Evolutionary conservation across 805 yeast genomes (phyloP).

Genomic region (Wickerhamiella cacticola): DNA sequence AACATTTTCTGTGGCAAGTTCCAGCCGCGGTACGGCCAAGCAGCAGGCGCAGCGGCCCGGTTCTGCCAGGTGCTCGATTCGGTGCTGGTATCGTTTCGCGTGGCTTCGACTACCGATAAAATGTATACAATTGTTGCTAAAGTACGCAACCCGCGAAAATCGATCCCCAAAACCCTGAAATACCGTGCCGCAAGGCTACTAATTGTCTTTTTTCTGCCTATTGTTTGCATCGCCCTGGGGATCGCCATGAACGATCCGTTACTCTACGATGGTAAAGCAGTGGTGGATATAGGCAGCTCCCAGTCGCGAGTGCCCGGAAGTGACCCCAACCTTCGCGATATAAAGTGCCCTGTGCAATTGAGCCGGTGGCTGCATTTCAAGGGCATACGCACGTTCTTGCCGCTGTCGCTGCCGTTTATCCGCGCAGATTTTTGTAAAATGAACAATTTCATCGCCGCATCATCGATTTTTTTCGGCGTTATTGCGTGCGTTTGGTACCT

Average conservation of each 20-base stretch:
- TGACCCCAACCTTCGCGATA: background rate
- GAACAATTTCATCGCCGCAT: slow-evolving; percentile 13
- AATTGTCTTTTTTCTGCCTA: slow-evolving; percentile 11
- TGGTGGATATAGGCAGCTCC: background rate
- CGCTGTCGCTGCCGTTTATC: slow-evolving; percentile 13
- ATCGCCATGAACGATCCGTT: slow-evolving; percentile 10
- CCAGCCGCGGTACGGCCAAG: background rate
- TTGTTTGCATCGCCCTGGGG: slow-evolving; percentile 12
- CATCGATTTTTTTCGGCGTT: slow-evolving; percentile 13
- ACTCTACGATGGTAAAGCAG: background rate
- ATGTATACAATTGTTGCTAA: slow-evolving; percentile 18
- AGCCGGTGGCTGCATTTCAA: background rate
- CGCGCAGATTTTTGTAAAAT: slow-evolving; percentile 11
- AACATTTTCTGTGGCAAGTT: slow-evolving; percentile 8
- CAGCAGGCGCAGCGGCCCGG: slow-evolving; percentile 10
- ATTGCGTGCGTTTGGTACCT: slow-evolving; percentile 12
- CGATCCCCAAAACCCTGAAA: slow-evolving; percentile 14
- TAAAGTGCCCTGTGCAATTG: background rate
- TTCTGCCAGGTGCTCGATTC: slow-evolving; percentile 15
- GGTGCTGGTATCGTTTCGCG: slow-evolving; percentile 5
- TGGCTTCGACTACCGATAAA: slow-evolving; percentile 15
- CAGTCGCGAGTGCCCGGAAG: background rate
- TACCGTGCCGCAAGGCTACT: slow-evolving; percentile 11
- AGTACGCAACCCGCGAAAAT: slow-evolving; percentile 20
- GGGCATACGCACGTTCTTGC: slow-evolving; percentile 13